Conservation (phyloP, 352 stramenopile species). For the Pythium grandisporangium region DNA sequence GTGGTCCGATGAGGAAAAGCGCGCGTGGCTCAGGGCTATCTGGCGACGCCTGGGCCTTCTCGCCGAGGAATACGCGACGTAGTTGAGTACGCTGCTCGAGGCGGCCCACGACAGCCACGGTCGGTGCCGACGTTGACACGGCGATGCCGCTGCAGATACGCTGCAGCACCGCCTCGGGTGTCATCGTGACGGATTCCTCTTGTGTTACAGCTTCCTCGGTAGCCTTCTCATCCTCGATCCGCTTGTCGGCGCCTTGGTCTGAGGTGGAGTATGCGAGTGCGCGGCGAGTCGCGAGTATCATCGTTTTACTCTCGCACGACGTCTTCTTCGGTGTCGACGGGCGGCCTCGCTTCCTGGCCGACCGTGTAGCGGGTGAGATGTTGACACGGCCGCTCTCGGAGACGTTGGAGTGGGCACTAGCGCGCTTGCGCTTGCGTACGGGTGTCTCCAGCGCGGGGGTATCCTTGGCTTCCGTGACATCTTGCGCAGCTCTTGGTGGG, state of each 20-base stretch:
- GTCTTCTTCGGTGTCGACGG: too few species aligned
- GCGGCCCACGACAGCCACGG: constrained; percentile 27
- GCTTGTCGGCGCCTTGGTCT: too few species aligned
- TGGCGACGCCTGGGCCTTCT: neutral
- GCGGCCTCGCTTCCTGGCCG: too few species aligned
- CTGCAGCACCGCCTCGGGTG: constrained; percentile 11
- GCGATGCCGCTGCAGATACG: constrained; percentile 19
- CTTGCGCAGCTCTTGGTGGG: neutral
- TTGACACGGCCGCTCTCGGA: too few species aligned
- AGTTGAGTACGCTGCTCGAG: constrained; percentile 26
- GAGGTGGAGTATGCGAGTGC: too few species aligned
- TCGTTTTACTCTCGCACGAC: too few species aligned
- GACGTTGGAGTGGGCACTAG: too few species aligned
- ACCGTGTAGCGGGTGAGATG: too few species aligned
- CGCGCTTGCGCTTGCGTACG: constrained; percentile 4
- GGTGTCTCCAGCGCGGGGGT: constrained; percentile 3
- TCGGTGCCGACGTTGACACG: constrained; percentile 1
- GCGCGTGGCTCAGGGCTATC: too few species aligned
- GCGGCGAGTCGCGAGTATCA: too few species aligned
- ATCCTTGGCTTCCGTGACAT: neutral
- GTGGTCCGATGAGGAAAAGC: constrained; percentile 59
- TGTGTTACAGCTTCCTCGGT: too few species aligned
- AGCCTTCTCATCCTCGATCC: too few species aligned
- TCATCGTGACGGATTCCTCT: neutral
- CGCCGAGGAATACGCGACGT: constrained; percentile 15